These are phyloP conservation scores for Artemisia tridentata DNA, from an alignment of 129 eudicot species.

Conservation along the genomic window DNA sequence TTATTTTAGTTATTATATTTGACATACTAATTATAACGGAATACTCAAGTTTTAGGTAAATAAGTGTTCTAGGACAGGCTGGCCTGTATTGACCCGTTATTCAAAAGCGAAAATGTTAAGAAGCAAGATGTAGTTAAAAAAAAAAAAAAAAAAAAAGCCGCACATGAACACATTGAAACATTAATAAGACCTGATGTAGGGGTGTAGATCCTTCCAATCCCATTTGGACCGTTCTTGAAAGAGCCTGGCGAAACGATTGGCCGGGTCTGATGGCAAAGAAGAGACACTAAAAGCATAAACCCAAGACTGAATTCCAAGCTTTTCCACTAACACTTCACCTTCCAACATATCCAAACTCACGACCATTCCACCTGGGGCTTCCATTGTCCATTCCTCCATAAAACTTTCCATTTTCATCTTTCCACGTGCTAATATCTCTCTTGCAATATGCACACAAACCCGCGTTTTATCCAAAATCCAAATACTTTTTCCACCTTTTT, in stretches of 20 bases:
- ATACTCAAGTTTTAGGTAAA: too few relatives aligned
- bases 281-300: constrained; percentile 70
- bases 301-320: constrained; percentile 69
- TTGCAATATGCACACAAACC: constrained; percentile 74
- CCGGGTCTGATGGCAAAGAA: constrained; percentile 78
- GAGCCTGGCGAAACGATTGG: constrained; percentile 67
- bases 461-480: constrained; percentile 72
- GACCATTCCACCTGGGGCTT: constrained; percentile 66
- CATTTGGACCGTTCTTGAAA: constrained; percentile 73
- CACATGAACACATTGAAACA: constrained; percentile 2
- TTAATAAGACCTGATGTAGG: constrained; percentile 71
- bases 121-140: constrained; percentile 3
- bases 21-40: too few relatives aligned
- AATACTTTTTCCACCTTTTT: background rate
- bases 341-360: constrained; percentile 75
- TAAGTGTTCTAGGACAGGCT: too few relatives aligned
- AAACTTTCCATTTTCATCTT: constrained; percentile 72
- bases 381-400: constrained; percentile 65
- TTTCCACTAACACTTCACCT: constrained; percentile 83
- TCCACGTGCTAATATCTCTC: constrained; percentile 46
- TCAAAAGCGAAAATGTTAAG: background rate
- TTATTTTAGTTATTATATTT: background rate
- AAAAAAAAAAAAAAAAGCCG: background rate
- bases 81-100: background rate
- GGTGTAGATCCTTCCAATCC: constrained; percentile 95